Base-by-base conservation (phyloP, 164 flowering plant species). In the Chimonanthus salicifolius region DNA sequence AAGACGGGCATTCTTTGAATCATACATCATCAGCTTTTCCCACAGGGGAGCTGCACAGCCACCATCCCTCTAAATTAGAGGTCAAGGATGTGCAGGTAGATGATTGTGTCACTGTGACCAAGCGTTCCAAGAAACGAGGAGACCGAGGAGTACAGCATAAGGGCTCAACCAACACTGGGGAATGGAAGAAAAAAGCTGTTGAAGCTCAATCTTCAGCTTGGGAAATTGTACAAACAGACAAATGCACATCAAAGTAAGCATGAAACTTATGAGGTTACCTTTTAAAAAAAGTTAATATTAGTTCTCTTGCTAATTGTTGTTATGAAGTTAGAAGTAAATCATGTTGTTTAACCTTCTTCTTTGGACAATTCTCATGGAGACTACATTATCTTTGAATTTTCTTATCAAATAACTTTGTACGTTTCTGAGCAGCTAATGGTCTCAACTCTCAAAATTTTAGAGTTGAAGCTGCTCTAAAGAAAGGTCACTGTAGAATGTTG, bases 31-130 rank as follows among this genome's bases (percentile, higher is more conserved):
- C 87, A 6, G 77, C 77, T 66, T 75, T 82, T 21, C 91, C 95
- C 58, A 75, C 84, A 49, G 75, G 80, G 20, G 97, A 92, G 78
- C 47, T 83, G 75, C 87, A 82, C 68, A 84, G 78, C 71, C 33
- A 60, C 64, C 75, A 72, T 70, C 80, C 87, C 62, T 78, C 84
- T 21, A 88, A 83, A 77, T 70, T 83, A 69, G 97, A 91, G 69
- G 84, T 86, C 46, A 90, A 94, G 82, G 98, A 95, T 79, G 94
- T 93, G 71, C 87, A 86, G 78, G 88, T 93, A 47, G 97, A 92
- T 81, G 95, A 89, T 71, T 83, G 82, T 50, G 92, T 94, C 72
- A 87, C 93, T 3, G 50, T 94, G 80, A 88, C 92, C 3, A 82
- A 90, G 74, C 90, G 95, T 97, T 89, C 95, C 54, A 92, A 84